Evolutionary conservation across 306 rosid species (phyloP), one percentile per base, ranked within the genome.

Genomic region (Cicer arietinum): DNA sequence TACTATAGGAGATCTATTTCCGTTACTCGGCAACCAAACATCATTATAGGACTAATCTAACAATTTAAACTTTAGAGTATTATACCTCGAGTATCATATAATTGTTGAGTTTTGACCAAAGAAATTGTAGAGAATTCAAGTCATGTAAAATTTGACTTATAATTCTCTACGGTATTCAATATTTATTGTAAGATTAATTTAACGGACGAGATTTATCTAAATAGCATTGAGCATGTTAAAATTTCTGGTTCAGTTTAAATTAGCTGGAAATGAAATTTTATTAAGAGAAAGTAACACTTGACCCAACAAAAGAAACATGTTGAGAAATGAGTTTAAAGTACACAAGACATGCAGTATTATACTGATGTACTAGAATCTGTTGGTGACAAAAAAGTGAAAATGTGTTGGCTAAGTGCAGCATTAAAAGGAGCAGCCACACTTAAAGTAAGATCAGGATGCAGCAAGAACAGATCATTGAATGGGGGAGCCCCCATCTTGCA

Each of bases 381-480:
- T 59, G 71, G 4, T 61, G 43, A 75, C 45, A 1, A 43, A 54
- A 58, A 52, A 2, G 6, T 66, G 48, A 46, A 62, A 65, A 53
- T 1, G 6, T 71, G 30, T 52, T 77, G 62, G 53, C 67, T 22
- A 45, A 65, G 30, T 84, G 70, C 65, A 92, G 99, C 99, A 62
- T 53, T 95, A 50, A 95, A 87, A 86, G 99, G 99, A 63, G 99
- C 98, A 10, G 84, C 86, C 4, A 90, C 93, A 56, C 87, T 95
- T 2, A 89, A 89, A 85, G 93, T 85, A 78, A 94, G 99, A 88
- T 61, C 96, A 63, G 96, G 90, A 74, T 84, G 84, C 68, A 95
- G 84, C 68, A 95, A 80, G 41, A 92, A 81, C 77, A 92, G 80
- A 77, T 30, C 37, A 30, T 73, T 85, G 73, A 78, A 72, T 50